Conservation (phyloP, 2,329 filamentous ascomycete species). For the Arthrobotrys pseudoclavata region DNA sequence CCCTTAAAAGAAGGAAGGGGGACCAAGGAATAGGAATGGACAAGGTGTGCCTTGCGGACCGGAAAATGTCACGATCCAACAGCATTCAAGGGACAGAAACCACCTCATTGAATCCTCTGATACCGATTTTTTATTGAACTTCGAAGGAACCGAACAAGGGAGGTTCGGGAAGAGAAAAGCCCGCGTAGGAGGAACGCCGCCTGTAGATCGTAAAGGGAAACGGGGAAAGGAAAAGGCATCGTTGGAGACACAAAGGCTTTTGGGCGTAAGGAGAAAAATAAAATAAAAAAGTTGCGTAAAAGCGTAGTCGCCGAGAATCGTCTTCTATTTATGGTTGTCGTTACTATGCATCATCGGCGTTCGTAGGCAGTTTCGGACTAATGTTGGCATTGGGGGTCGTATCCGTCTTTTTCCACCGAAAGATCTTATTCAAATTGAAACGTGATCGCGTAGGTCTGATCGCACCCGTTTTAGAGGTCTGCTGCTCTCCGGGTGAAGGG, state of each 20-base stretch:
- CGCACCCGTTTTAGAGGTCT: constrained; percentile 60
- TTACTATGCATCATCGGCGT: constrained; percentile 50
- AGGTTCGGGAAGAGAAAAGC: constrained; percentile 28
- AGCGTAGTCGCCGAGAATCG: constrained; percentile 29
- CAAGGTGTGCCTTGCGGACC: constrained; percentile 11
- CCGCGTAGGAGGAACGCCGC: constrained; percentile 56
- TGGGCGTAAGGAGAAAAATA: constrained; percentile 12
- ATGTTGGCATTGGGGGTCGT: constrained; percentile 37
- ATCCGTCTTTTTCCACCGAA: constrained; percentile 55
- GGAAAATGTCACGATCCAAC: constrained; percentile 20
- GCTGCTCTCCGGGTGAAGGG: constrained; percentile 59
- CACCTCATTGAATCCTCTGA: constrained; percentile 34
- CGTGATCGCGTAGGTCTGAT: constrained; percentile 60
- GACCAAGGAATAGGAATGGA: constrained; percentile 32
- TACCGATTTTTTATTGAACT: constrained; percentile 29
- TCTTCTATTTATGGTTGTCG: constrained; percentile 31
- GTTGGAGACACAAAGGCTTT: constrained; percentile 24
- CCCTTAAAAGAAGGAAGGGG: constrained; percentile 17
- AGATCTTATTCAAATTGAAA: constrained; percentile 59
- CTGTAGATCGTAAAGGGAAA: constrained; percentile 49
- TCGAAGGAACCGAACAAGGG: constrained; percentile 15
- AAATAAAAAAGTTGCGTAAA: constrained; percentile 25
- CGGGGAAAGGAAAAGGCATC: constrained; percentile 28
- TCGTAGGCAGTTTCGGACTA: constrained; percentile 40
- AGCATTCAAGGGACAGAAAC: constrained; percentile 39